Conservation (phyloP, 345 rosid species). For the Gossypium australe region DNA sequence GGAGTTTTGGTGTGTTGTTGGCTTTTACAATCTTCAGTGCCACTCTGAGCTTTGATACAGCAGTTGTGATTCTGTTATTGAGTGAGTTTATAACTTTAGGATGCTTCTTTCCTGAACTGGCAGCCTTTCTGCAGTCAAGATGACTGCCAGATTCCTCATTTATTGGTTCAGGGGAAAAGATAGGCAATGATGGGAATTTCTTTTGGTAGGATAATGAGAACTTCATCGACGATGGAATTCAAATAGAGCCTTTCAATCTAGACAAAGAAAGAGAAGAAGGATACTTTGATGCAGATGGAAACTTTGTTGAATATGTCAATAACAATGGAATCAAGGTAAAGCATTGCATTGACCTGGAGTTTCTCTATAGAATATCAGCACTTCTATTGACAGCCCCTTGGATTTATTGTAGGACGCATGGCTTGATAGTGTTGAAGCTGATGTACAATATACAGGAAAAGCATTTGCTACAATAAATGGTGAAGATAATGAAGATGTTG, state of each 20-base stretch:
- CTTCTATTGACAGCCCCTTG: constrained; percentile 15
- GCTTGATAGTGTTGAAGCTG: constrained; percentile 76
- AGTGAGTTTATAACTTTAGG: constrained; percentile 3
- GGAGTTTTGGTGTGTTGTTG: neutral
- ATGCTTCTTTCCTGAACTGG: constrained; percentile 15
- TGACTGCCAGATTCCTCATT: constrained; percentile 14
- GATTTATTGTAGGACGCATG: constrained; percentile 79
- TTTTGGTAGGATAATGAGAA: constrained; percentile 62
- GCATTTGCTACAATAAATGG: constrained; percentile 19
- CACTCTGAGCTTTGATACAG: neutral
- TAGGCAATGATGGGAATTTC: constrained; percentile 25
- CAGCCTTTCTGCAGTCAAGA: constrained; percentile 9
- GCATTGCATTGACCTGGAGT: neutral
- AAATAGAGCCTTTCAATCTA: constrained; percentile 88
- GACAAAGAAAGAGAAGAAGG: constrained; percentile 94
- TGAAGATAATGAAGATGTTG: constrained; percentile 32
- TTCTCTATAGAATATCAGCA: neutral
- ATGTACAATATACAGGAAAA: constrained; percentile 43
- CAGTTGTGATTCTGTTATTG: neutral
- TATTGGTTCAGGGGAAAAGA: constrained; percentile 15
- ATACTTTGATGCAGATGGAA: constrained; percentile 84
- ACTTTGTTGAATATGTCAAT: constrained; percentile 79
- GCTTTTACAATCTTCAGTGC: neutral
- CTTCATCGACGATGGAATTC: constrained; percentile 84
- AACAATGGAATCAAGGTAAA: constrained; percentile 74